A percentile compares a stretch with the other conserved stretches of the same genome.
These are phyloP conservation scores for Porphyrellus cyaneotinctus DNA, from an alignment of 768 basidiomycete species.

Conservation along the genomic window DNA sequence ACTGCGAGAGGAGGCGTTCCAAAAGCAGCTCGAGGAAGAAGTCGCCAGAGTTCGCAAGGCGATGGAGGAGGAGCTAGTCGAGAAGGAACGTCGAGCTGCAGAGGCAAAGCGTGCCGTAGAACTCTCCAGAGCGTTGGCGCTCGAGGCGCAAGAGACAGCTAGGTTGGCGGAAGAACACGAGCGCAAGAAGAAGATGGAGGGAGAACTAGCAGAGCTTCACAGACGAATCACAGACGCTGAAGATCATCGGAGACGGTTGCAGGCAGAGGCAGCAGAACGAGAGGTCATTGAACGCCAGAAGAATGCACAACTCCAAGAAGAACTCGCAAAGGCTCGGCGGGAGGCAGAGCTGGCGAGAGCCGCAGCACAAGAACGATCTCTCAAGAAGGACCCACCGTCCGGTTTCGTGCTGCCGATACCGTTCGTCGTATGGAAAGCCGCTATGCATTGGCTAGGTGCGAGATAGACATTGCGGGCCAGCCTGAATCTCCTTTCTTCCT, in stretches of 20 bases:
- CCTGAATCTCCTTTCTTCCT: not conserved
- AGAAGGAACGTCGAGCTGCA: constrained; percentile 20
- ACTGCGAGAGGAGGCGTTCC: constrained; percentile 22
- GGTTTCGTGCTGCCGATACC: constrained; percentile 31
- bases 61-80: constrained; percentile 21
- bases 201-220: constrained; percentile 26
- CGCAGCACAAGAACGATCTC: constrained; percentile 22
- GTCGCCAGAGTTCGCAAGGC: constrained; percentile 20
- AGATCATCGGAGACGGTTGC: constrained; percentile 24
- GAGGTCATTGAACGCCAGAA: constrained; percentile 27
- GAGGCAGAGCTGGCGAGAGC: constrained; percentile 23
- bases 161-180: constrained; percentile 30
- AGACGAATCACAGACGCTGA: constrained; percentile 27
- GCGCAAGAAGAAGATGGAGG: constrained; percentile 26
- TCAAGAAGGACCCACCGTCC: constrained; percentile 29
- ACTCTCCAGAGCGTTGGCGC: constrained; percentile 21
- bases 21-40: constrained; percentile 27
- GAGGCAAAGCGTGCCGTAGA: constrained; percentile 30
- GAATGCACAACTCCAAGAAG: constrained; percentile 28
- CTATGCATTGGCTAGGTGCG: constrained; percentile 32
- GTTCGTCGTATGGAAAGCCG: constrained; percentile 33
- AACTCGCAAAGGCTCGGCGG: constrained; percentile 27
- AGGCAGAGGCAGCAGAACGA: constrained; percentile 26
- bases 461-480: constrained; percentile 12
- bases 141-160: constrained; percentile 30